phyloP scores from a whole-genome alignment of 2,329 filamentous ascomycete genomes.

The Tothia fuscella region DNA sequence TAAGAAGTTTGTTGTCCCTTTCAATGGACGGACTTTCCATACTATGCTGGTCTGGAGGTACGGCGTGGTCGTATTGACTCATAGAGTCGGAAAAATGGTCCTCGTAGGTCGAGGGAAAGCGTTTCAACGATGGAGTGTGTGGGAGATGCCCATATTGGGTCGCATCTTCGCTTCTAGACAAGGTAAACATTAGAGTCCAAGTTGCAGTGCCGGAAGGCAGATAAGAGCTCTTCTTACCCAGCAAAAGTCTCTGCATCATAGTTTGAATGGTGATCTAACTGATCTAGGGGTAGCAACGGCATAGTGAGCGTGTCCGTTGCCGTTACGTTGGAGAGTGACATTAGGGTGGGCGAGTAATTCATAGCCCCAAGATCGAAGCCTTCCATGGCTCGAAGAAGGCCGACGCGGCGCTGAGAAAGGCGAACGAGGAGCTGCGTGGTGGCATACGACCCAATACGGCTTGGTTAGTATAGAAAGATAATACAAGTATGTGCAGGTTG shows the following conservation, averaged over 20 bases:
- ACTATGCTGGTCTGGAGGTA: constrained; percentile 30
- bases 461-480: background rate
- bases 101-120: constrained; percentile 38
- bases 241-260: constrained; percentile 50
- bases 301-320: constrained; percentile 25
- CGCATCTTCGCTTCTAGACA: constrained; percentile 37
- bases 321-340: constrained; percentile 42
- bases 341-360: constrained; percentile 43
- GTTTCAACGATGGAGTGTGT: constrained; percentile 29
- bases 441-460: background rate
- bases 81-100: constrained; percentile 40
- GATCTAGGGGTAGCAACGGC: constrained; percentile 39
- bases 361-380: constrained; percentile 50
- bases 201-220: no score
- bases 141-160: constrained; percentile 20
- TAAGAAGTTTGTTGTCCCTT: constrained; percentile 46
- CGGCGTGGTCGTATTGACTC: constrained; percentile 24
- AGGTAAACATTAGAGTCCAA: no score
- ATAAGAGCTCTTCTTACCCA: no score
- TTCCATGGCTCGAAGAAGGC: constrained; percentile 29
- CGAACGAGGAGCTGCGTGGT: no score
- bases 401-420: constrained; percentile 1
- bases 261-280: constrained; percentile 46
- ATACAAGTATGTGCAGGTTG: no score
- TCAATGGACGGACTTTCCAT: constrained; percentile 47